A percentile compares a stretch with the other conserved stretches of the same genome.
phyloP scores from a whole-genome alignment of 495 filamentous ascomycete genomes.

The Clohesyomyces aquaticus region DNA sequence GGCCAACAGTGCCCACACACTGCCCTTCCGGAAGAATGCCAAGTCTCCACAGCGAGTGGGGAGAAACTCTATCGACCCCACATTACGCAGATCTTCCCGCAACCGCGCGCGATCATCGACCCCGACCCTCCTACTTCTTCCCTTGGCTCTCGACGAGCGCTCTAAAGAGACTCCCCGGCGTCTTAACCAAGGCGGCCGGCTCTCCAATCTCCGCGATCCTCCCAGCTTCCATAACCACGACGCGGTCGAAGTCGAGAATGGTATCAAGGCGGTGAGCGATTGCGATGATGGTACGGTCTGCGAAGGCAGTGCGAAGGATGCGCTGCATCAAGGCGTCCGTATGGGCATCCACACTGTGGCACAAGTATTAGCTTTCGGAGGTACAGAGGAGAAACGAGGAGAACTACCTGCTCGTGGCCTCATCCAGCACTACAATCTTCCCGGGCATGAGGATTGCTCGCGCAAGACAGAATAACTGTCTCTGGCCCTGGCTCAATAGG shows the following conservation, averaged over 20 bases:
- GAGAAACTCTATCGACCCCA: no score
- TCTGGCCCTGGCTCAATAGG: conserved; percentile 64
- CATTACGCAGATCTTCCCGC: background rate
- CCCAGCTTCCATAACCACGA: conserved; percentile 32
- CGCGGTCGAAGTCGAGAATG: conserved; percentile 26
- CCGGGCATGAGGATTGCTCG: conserved; percentile 62
- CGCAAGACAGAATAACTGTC: conserved; percentile 64
- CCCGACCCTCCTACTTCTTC: conserved; percentile 4
- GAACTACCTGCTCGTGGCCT: conserved; percentile 55
- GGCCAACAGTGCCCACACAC: no score
- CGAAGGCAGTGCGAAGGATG: conserved; percentile 28
- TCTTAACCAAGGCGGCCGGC: conserved; percentile 27
- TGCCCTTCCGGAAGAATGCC: no score
- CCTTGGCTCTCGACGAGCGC: conserved; percentile 29
- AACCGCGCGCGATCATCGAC: background rate
- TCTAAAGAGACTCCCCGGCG: conserved; percentile 22
- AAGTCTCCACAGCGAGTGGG: no score
- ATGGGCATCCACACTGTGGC: conserved; percentile 26
- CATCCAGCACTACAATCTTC: conserved; percentile 62
- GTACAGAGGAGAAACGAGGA: background rate
- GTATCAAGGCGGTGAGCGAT: conserved; percentile 31
- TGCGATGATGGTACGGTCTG: conserved; percentile 16
- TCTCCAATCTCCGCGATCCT: conserved; percentile 20
- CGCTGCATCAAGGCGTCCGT: conserved; percentile 31
- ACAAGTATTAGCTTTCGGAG: background rate